phyloP scores from a whole-genome alignment of 2,329 filamentous ascomycete genomes.

The Colletotrichum sidae region DNA sequence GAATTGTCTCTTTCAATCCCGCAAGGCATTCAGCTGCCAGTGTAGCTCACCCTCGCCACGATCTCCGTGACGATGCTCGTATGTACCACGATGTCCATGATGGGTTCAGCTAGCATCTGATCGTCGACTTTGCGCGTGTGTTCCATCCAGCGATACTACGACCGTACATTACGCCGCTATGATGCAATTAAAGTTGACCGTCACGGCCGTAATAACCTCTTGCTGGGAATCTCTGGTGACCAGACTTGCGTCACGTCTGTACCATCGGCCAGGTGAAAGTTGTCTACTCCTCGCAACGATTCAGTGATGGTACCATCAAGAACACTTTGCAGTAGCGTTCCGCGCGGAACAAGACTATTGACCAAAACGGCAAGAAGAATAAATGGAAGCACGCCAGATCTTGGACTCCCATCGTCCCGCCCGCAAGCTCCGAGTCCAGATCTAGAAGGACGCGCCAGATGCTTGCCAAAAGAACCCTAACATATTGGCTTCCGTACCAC shows the following conservation, averaged over 20 bases:
- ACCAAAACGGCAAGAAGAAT: constrained; percentile 38
- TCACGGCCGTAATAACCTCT: constrained; percentile 40
- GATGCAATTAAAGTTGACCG: constrained; percentile 42
- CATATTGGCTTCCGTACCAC: constrained; percentile 40
- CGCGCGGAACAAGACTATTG: constrained; percentile 38
- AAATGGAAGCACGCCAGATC: constrained; percentile 38
- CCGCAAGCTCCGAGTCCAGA: constrained; percentile 22
- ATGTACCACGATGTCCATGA: constrained; percentile 42
- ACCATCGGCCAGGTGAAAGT: constrained; percentile 43
- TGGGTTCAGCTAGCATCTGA: constrained; percentile 41
- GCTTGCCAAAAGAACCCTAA: constrained; percentile 37
- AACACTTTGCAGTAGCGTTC: constrained; percentile 40
- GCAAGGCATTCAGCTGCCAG: constrained; percentile 42
- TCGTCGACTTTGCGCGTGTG: constrained; percentile 40
- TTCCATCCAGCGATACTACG: constrained; percentile 42
- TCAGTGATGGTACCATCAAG: constrained; percentile 15
- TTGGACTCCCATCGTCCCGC: constrained; percentile 28
- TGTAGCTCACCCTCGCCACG: constrained; percentile 39
- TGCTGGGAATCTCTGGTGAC: constrained; percentile 38
- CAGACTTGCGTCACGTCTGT: constrained; percentile 33
- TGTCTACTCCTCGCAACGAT: not conserved
- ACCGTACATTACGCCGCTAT: constrained; percentile 39
- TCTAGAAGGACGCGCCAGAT: constrained; percentile 33
- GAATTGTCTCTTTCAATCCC: constrained; percentile 6
- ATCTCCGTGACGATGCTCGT: constrained; percentile 40